These are phyloP conservation scores for Thalassiosira profunda DNA, from an alignment of 108 stramenopile species.

Conservation along the genomic window DNA sequence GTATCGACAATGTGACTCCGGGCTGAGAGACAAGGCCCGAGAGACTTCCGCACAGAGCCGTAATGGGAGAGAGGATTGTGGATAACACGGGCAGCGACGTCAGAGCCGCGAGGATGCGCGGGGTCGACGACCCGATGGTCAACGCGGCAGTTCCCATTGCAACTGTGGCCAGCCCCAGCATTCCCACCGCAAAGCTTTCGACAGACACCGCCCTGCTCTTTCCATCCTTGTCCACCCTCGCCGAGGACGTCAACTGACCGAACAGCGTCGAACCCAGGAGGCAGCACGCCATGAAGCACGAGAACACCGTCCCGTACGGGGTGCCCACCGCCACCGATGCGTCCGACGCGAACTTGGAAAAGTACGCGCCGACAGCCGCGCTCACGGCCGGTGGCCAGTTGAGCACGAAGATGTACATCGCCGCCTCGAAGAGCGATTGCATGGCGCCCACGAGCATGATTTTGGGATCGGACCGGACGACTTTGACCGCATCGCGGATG, in stretches of 20 bases:
- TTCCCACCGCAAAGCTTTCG: slow-evolving; percentile 65
- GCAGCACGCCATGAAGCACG: slow-evolving; percentile 96
- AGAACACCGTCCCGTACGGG: slow-evolving; percentile 95
- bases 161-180: slow-evolving; percentile 68
- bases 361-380: slow-evolving; percentile 61
- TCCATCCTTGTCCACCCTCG: slow-evolving; percentile 67
- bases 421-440: slow-evolving; percentile 95
- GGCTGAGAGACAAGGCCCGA: slow-evolving; percentile 35
- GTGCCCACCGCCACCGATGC: slow-evolving; percentile 41
- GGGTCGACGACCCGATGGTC: slow-evolving; percentile 22
- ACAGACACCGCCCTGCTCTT: slow-evolving; percentile 65
- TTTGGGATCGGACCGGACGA: slow-evolving; percentile 80
- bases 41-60: slow-evolving; percentile 35
- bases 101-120: slow-evolving; percentile 9
- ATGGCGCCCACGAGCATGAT: slow-evolving; percentile 94
- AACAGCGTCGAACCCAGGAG: slow-evolving; percentile 93
- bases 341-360: slow-evolving; percentile 53
- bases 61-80: slow-evolving; percentile 34
- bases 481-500: slow-evolving; percentile 84
- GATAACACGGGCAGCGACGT: slow-evolving; percentile 40
- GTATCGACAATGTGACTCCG: slow-evolving; percentile 63
- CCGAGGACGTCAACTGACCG: slow-evolving; percentile 60
- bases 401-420: slow-evolving; percentile 97
- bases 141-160: slow-evolving; percentile 72
- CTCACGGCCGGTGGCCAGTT: slow-evolving; percentile 95